Evolutionary conservation across 179 eudicot species (phyloP).

Genomic region (Sideroxylon spinosum): DNA sequence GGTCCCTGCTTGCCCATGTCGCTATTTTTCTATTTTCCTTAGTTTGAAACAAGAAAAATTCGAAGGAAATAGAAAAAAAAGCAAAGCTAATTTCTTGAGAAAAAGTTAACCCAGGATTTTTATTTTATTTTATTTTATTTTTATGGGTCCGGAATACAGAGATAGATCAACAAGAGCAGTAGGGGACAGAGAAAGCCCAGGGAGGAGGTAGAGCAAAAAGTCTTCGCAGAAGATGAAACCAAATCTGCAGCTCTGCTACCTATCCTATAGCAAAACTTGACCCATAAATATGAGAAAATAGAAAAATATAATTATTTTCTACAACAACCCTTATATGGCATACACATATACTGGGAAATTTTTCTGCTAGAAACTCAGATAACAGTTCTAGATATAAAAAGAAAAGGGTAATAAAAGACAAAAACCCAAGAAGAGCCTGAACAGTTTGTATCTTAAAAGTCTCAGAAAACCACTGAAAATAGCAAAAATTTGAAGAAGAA

Average conservation of each 20-base stretch:
- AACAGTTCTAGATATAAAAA: constrained; percentile 21
- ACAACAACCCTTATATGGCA: constrained; percentile 25
- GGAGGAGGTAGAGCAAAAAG: too few relatives aligned
- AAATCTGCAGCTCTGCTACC: too few relatives aligned
- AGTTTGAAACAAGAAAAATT: constrained; percentile 23
- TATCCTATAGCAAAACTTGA: too few relatives aligned
- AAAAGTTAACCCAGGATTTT: neutral
- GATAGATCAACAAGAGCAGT: too few relatives aligned
- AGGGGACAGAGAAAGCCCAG: too few relatives aligned
- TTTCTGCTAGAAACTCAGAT: constrained; percentile 20
- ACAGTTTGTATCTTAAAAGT: constrained; percentile 26
- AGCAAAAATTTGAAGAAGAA: constrained; percentile 24
- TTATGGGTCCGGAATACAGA: too few relatives aligned
- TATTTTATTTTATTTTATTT: too few relatives aligned
- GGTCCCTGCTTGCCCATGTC: constrained; percentile 98
- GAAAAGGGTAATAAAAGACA: neutral
- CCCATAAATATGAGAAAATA: constrained; percentile 14
- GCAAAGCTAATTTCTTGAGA: constrained; percentile 18
- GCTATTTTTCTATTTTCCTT: constrained; percentile 28
- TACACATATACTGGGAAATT: constrained; percentile 20
- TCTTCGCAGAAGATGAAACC: too few relatives aligned
- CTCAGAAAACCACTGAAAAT: constrained; percentile 27
- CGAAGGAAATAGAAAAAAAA: constrained; percentile 14
- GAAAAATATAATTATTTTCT: constrained; percentile 13
- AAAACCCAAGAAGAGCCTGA: constrained; percentile 28